Evolutionary conservation across 139 green algal genomes (phyloP), one percentile per base, ranked within the genome.

Genomic region (Yamagishiella unicocca): DNA sequence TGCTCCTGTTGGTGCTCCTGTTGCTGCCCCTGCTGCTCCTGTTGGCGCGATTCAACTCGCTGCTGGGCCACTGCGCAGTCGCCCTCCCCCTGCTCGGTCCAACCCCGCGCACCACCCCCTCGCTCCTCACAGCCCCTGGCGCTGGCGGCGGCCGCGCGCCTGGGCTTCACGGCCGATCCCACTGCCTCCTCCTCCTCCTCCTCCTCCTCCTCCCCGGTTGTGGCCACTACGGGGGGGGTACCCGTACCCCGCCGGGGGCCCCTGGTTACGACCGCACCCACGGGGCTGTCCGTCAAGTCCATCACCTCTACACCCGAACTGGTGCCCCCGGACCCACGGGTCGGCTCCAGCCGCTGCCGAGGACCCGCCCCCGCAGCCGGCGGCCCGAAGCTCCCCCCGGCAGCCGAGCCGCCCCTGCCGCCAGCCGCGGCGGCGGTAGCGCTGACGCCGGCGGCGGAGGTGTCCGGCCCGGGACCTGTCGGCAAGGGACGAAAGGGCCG

Each of bases 271-370:
- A n/a, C n/a, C 58, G n/a, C 58, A 53, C n/a, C 4, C 43, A 21
- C 53, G 7, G 76, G 76, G 33, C 76, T 83, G 35, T 83, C 76
- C 76, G 76, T 83, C 22, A 83, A 37, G 38, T 83, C 76, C 53
- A 83, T 10, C 21, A 83, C 53, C 55, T 83, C 76, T 6, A 70
- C 45, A 31, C 8, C 50, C 2, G 54, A 7, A 2, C 27, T 27
- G 12, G 4, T 8, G 53, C 50, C 6, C 50, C 75, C 37, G 67
- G 35, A 12, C 33, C 35, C 12, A 21, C 35, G 33, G 1, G 42
- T 14, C 31, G 45, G 46, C 46, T 2, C 27, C 21, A 0, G 74
- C n/a, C n/a, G n/a, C n/a, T n/a, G n/a, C n/a, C n/a, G n/a, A n/a
- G 67, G 35, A 9, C 35, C 76, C 38, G 53, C 37, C 4, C 53